Base-by-base conservation (phyloP, 352 stramenopile species). In the Hyaloperonospora brassicae region DNA sequence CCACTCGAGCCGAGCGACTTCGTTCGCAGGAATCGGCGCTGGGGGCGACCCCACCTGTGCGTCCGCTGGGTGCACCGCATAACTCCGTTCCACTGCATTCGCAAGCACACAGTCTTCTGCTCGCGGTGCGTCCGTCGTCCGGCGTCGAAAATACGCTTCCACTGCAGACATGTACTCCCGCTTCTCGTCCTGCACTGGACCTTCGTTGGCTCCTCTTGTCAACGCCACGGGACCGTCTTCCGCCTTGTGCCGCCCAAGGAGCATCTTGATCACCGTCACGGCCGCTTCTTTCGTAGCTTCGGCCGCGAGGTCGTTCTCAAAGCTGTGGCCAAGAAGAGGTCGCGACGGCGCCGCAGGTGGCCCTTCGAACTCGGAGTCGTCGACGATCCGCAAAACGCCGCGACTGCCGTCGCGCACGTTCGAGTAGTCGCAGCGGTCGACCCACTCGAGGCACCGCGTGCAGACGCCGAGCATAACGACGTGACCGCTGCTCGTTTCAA, bases 401-500 rank as follows among this genome's bases (percentile, higher is more conserved):
- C 55, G 51, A 14, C 38, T 52, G 4, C 50, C 57, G 17, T 65
- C 43, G 17, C 72, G 57, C 38, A 76, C 50, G 46, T 65, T 43
- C 12, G 63, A 63, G 40, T 73, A 79, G 25, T 77, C 58, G 30
- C 72, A 77, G 10, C 63, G 51, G 39, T 76, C 64, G 1, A 76
- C 63, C 47, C 64, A 72, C 27, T 82, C 72, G 5, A 76, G 53
- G 21, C 72, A 82, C 36, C 69, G 72, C 27, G 40, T 65, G 44
- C 72, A 82, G 17, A 79, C 57, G 1, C 57, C 52, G 42, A 79
- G 66, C 3, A 42, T 36, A n/a, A 51, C 35, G n/a, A 63, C 34
- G 11, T 73, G 52, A 1, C 68, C 66, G 25, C 65, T 75, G 49
- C 54, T 65, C 2, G 66, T 76, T 45, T 83, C 72, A 5, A 83